These are phyloP conservation scores for Calvatia gigantea DNA, from an alignment of 768 basidiomycete species.

Conservation along the genomic window DNA sequence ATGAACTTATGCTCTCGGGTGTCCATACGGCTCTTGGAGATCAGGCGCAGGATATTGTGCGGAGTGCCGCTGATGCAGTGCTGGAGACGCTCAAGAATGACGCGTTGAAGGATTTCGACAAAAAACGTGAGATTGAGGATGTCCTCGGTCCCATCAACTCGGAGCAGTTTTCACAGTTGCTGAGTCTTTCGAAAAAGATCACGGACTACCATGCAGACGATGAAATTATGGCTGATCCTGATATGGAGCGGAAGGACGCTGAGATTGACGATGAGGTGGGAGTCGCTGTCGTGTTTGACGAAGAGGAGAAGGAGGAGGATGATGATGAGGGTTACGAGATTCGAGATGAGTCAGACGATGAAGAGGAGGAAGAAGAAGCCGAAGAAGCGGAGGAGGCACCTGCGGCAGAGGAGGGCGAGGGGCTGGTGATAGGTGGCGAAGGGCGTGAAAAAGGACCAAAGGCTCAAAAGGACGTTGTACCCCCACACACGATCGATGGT, in stretches of 20 bases:
- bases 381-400: constrained; percentile 39
- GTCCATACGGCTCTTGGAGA: constrained; percentile 87
- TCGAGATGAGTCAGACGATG: constrained; percentile 75
- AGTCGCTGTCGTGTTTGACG: constrained; percentile 97
- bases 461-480: constrained; percentile 74
- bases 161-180: constrained; percentile 79
- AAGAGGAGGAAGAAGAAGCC: constrained; percentile 61
- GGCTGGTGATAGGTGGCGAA: constrained; percentile 76
- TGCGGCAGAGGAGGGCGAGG: constrained; percentile 48
- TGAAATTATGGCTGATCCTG: constrained; percentile 72
- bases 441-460: constrained; percentile 44
- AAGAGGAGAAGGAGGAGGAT: constrained; percentile 93
- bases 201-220: constrained; percentile 94
- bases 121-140: constrained; percentile 90
- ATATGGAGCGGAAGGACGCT: constrained; percentile 76
- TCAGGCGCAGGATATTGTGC: constrained; percentile 93
- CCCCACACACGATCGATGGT: constrained; percentile 89
- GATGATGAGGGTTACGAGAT: constrained; percentile 90
- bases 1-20: constrained; percentile 82
- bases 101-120: constrained; percentile 91
- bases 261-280: constrained; percentile 95
- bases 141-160: constrained; percentile 61
- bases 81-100: constrained; percentile 89
- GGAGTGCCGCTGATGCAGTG: constrained; percentile 91
- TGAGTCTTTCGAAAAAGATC: constrained; percentile 88